Evolutionary conservation across 176 grass and related monocot species (phyloP).

Genomic region (Avena eriantha): DNA sequence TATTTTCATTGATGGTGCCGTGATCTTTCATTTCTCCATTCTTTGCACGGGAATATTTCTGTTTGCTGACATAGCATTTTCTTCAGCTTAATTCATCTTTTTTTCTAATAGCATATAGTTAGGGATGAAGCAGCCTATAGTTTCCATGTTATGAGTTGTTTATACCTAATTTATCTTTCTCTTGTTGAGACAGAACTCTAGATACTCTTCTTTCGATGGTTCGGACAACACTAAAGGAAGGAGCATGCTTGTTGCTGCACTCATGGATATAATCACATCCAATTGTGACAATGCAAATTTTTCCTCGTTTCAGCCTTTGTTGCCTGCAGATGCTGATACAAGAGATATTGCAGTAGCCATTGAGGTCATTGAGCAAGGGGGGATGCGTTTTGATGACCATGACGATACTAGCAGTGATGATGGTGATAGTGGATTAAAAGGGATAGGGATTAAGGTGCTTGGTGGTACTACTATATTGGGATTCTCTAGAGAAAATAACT

Average conservation of each 20-base stretch:
- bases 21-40: constrained; percentile 17
- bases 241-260: constrained; percentile 97
- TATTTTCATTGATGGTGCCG: background rate
- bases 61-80: constrained; percentile 2
- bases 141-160: constrained; percentile 22
- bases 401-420: constrained; percentile 58
- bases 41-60: background rate
- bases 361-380: constrained; percentile 93
- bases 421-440: constrained; percentile 73
- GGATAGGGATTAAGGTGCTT: constrained; percentile 92
- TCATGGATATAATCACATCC: constrained; percentile 96
- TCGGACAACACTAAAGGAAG: constrained; percentile 77
- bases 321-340: constrained; percentile 72
- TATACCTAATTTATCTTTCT: constrained; percentile 29
- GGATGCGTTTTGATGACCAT: constrained; percentile 78
- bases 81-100: constrained; percentile 23
- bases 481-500: constrained; percentile 59
- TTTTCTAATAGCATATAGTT: constrained; percentile 7
- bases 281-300: constrained; percentile 80
- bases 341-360: constrained; percentile 87
- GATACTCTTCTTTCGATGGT: constrained; percentile 72
- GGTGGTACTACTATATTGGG: constrained; percentile 97
- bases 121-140: background rate
- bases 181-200: constrained; percentile 65
- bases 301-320: constrained; percentile 68